phyloP scores from a whole-genome alignment of 768 basidiomycete species.

The Imleria badia region DNA sequence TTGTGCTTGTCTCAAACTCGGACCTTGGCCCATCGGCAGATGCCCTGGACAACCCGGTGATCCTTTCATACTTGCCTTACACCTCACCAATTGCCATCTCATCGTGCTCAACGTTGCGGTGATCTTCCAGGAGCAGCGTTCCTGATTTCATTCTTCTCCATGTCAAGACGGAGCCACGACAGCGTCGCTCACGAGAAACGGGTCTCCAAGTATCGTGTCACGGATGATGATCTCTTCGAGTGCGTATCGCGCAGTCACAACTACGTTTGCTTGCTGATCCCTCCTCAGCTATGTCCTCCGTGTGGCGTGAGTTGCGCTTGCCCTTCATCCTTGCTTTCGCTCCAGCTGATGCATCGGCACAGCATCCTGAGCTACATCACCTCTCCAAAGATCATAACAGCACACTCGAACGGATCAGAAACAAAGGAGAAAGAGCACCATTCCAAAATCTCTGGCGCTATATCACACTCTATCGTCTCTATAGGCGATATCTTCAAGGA shows the following conservation, averaged over 20 bases:
- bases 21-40: background rate
- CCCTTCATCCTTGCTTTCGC: background rate
- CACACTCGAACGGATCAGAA: slow-evolving; percentile 35
- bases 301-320: slow-evolving; percentile 63
- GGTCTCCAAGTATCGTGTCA: slow-evolving; percentile 71
- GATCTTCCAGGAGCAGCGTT: slow-evolving; percentile 6
- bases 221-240: slow-evolving; percentile 88
- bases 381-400: slow-evolving; percentile 50
- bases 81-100: background rate
- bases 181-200: slow-evolving; percentile 71
- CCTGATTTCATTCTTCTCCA: slow-evolving; percentile 19
- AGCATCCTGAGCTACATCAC: slow-evolving; percentile 75
- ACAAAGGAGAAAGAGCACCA: slow-evolving; percentile 63
- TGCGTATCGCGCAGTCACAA: slow-evolving; percentile 37
- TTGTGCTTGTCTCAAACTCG: background rate
- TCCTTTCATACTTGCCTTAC: slow-evolving; percentile 16
- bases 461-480: slow-evolving; percentile 53
- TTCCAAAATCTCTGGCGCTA: slow-evolving; percentile 61
- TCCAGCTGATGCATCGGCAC: slow-evolving; percentile 12
- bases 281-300: slow-evolving; percentile 70
- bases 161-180: slow-evolving; percentile 79
- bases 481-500: slow-evolving; percentile 84
- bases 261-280: slow-evolving; percentile 7
- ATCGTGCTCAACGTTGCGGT: background rate
- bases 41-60: slow-evolving; percentile 25